A percentile compares a stretch with the other conserved stretches of the same genome.
Conservation (phyloP, 2,329 filamentous ascomycete genomes). For the Conoideocrella luteorostrata region DNA sequence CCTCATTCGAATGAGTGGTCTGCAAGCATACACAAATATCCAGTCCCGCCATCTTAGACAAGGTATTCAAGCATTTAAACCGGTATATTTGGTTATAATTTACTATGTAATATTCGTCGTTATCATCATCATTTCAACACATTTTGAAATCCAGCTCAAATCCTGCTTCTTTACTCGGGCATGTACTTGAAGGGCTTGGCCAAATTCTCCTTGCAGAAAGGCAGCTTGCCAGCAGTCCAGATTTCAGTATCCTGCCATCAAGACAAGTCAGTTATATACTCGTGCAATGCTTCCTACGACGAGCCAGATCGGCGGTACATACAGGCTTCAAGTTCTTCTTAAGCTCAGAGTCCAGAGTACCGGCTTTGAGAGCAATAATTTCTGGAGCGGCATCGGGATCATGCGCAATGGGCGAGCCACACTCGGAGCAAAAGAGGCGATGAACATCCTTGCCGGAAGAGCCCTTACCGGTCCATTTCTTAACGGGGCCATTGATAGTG, state of each 20-base stretch:
- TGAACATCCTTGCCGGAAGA: constrained; percentile 57
- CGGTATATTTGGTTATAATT: not conserved
- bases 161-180: constrained; percentile 40
- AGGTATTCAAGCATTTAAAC: not conserved
- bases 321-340: constrained; percentile 64
- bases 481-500: constrained; percentile 55
- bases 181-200: constrained; percentile 58
- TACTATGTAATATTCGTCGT: not conserved
- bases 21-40: too few relatives aligned
- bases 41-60: too few relatives aligned
- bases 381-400: constrained; percentile 64
- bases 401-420: constrained; percentile 63
- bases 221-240: constrained; percentile 63
- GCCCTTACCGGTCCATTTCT: constrained; percentile 56
- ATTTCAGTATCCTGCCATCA: constrained; percentile 57
- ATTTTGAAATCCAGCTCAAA: too few relatives aligned
- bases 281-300: too few relatives aligned
- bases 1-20: constrained; percentile 3
- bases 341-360: constrained; percentile 55
- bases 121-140: not conserved
- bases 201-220: constrained; percentile 61
- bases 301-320: too few relatives aligned
- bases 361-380: constrained; percentile 64
- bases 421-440: constrained; percentile 64
- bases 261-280: constrained; percentile 2